A percentile compares a stretch with the other conserved stretches of the same genome.
phyloP scores from a whole-genome alignment of 768 basidiomycete species.

The Leccinum pellstonianum region DNA sequence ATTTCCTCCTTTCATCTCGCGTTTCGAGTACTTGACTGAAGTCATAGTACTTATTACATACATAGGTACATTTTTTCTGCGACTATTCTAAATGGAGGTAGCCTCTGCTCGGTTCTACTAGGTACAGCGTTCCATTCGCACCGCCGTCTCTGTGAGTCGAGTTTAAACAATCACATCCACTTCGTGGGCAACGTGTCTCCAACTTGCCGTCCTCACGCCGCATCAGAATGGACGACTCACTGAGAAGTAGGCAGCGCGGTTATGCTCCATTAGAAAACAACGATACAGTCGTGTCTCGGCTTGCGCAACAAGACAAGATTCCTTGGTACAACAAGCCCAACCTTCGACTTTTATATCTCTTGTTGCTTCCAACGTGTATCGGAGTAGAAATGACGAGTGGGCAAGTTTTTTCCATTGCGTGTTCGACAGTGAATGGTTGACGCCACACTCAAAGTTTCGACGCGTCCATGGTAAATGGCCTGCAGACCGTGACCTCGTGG shows the following conservation, averaged over 20 bases:
- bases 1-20: no score
- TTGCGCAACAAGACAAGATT: background rate
- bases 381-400: background rate
- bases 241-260: background rate
- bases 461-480: slow-evolving; percentile 61
- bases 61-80: no score
- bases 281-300: background rate
- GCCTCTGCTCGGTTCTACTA: no score
- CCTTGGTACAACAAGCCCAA: background rate
- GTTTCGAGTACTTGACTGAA: no score
- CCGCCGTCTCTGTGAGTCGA: no score
- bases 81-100: no score
- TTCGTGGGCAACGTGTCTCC: no score
- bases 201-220: no score
- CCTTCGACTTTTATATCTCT: background rate
- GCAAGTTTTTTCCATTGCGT: background rate
- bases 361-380: background rate
- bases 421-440: background rate
- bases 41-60: no score
- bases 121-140: no score
- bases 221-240: background rate
- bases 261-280: background rate
- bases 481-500: slow-evolving; percentile 61
- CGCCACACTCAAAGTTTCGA: slow-evolving; percentile 12
- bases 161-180: no score